Conservation (phyloP, 805 yeast species). For the Wickerhamomyces ciferrii region DNA sequence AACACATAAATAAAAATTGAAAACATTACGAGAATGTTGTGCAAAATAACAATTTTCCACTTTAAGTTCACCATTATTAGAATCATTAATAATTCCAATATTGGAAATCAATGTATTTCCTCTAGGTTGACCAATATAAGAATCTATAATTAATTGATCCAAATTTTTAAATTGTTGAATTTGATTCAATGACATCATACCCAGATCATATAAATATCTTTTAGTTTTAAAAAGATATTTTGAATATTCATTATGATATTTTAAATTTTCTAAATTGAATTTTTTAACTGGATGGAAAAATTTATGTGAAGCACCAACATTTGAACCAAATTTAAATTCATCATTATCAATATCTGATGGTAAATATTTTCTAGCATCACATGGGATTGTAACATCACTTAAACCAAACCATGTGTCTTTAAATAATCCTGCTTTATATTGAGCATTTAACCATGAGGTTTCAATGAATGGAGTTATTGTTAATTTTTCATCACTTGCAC, state of each 20-base stretch:
- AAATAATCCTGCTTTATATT: conserved; percentile 1
- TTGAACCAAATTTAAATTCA: conserved; percentile 13
- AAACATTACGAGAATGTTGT: conserved; percentile 8
- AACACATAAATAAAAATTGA: conserved; percentile 7
- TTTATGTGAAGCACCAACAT: conserved; percentile 14
- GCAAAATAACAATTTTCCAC: conserved; percentile 11
- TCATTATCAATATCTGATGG: conserved; percentile 4
- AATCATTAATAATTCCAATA: conserved; percentile 9
- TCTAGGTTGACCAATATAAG: conserved; percentile 7
- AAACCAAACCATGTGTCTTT: conserved; percentile 3
- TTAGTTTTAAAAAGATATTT: conserved; percentile 1
- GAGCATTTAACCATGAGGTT: conserved; percentile 14
- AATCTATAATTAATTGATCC: conserved; percentile 8
- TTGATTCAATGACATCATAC: conserved; percentile 9
- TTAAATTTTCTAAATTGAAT: conserved; percentile 3
- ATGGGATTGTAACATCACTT: conserved; percentile 13
- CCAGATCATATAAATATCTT: conserved; percentile 11
- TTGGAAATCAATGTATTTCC: conserved; percentile 14
- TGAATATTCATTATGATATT: conserved; percentile 6
- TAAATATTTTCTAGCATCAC: conserved; percentile 14
- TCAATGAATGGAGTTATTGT: conserved; percentile 16
- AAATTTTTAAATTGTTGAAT: conserved; percentile 6
- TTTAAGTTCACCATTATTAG: background rate
- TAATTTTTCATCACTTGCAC: background rate
- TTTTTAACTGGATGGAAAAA: conserved; percentile 5